Conservation (phyloP, 495 filamentous ascomycete genomes). For the Podospora sp. region DNA sequence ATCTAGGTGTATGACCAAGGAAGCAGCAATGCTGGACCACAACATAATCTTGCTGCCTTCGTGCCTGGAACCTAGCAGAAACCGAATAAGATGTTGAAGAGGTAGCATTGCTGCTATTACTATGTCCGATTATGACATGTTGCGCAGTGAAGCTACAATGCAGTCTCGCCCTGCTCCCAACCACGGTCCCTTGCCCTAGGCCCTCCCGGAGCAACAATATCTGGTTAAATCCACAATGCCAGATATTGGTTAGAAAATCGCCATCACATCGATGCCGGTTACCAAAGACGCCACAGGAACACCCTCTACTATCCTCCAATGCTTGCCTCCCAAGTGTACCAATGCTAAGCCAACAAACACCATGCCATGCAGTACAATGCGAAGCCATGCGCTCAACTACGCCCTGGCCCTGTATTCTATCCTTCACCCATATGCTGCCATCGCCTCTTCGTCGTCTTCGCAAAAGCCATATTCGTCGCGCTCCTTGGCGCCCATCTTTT, state of each 20-base stretch:
- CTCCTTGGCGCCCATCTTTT: background rate
- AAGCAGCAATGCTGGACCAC: no score
- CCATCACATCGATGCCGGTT: background rate
- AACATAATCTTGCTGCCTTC: no score
- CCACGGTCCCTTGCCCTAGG: background rate
- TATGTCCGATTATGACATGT: background rate
- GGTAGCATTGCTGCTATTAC: background rate
- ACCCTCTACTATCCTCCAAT: background rate
- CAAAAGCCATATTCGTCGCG: constrained; percentile 21
- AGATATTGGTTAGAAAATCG: background rate
- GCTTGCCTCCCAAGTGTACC: background rate
- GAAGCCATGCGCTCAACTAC: background rate
- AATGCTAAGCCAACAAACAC: constrained; percentile 13
- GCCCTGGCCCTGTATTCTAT: background rate
- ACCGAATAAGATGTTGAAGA: no score
- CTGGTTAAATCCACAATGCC: background rate
- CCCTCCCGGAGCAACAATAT: background rate
- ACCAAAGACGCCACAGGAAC: background rate
- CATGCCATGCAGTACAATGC: constrained; percentile 12
- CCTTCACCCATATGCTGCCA: constrained; percentile 40
- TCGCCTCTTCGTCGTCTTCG: constrained; percentile 45
- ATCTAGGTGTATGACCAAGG: no score
- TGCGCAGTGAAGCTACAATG: background rate
- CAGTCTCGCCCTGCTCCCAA: background rate
- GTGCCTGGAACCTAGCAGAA: no score